Evolutionary conservation across 352 stramenopile species (phyloP), one percentile per base, ranked within the genome.

Genomic region (Pythium dissotocum): DNA sequence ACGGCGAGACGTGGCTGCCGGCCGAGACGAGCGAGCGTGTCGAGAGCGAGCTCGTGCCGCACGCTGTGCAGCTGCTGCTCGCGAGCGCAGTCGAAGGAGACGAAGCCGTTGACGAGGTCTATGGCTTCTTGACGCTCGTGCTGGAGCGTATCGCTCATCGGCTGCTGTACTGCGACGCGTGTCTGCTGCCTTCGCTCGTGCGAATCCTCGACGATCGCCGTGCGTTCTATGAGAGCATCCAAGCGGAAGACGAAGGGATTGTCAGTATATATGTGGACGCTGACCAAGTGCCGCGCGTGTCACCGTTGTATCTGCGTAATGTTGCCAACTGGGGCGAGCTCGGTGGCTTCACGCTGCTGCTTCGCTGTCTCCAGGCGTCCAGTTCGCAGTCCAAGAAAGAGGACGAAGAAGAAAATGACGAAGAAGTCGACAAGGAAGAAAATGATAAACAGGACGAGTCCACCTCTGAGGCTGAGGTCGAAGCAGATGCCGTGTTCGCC

Each of bases 161-260:
- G 3, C 61, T 91, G 33, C 59, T 75, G 13, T 52, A 69, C 2
- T 79, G 79, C 10, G 82, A 90, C 26, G 55, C 68, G 0, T 80
- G 49, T 52, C 71, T 83, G 14, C 58, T 89, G 14, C 75, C 69
- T 35, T 83, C 77, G 54, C 71, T 93, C 10, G 60, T 77, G 18
- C 75, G 80, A 8, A 78, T 90, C 35, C 54, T 94, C 5, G 86
- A 94, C 28, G 79, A 83, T 0, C 77, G 88, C 51, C 70, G 76
- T 1, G 63, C 70, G 24, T 93, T 93, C 40, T 93, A 92, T 63
- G 54, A 77, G 1, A 80, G 78, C n/a, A 32, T 40, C 6, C 21
- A 12, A 10, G 36, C 16, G 6, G 53, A 58, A 35, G 14, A 58
- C 28, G 61, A 18, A 24, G 21, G 30, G 10, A 40, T 46, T 6